A percentile compares a stretch with the other conserved stretches of the same genome.
phyloP scores from a whole-genome alignment of 176 grass and related monocot genomes.

The Phoenix dactylifera region DNA sequence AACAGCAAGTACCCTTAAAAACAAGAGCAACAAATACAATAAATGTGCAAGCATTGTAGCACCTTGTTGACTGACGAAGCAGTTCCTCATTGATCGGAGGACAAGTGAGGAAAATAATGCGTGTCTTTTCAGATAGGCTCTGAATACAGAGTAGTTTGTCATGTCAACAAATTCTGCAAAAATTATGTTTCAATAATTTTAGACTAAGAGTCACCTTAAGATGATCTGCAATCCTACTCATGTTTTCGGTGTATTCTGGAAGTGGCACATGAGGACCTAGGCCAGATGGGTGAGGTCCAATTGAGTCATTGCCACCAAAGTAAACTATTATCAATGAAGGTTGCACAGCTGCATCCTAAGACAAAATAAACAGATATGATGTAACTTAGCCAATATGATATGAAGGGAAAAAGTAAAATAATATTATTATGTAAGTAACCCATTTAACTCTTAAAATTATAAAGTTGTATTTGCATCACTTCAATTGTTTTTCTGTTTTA shows the following conservation, averaged over 20 bases:
- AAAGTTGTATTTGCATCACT: no score
- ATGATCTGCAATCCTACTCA: conserved; percentile 11
- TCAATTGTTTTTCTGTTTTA: no score
- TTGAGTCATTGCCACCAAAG: no score
- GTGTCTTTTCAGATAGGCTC: conserved; percentile 24
- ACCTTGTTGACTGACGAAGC: not conserved
- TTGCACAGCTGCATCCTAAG: no score
- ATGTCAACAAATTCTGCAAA: not conserved
- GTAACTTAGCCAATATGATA: no score
- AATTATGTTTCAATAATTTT: not conserved
- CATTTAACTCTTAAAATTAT: no score
- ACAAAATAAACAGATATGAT: not conserved
- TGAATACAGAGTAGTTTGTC: conserved; percentile 3
- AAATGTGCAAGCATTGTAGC: not conserved
- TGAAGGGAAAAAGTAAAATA: no score
- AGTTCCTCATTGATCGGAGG: conserved; percentile 18
- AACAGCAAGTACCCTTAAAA: not conserved
- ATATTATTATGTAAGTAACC: no score
- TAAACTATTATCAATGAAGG: no score
- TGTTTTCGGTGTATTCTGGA: no score
- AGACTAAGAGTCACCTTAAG: not conserved
- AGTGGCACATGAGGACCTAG: no score
- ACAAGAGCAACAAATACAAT: not conserved
- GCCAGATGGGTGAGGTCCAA: no score
- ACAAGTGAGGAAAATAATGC: conserved; percentile 22